Base-by-base conservation (phyloP, 768 basidiomycete genomes). In the Mycena rebaudengoi region DNA sequence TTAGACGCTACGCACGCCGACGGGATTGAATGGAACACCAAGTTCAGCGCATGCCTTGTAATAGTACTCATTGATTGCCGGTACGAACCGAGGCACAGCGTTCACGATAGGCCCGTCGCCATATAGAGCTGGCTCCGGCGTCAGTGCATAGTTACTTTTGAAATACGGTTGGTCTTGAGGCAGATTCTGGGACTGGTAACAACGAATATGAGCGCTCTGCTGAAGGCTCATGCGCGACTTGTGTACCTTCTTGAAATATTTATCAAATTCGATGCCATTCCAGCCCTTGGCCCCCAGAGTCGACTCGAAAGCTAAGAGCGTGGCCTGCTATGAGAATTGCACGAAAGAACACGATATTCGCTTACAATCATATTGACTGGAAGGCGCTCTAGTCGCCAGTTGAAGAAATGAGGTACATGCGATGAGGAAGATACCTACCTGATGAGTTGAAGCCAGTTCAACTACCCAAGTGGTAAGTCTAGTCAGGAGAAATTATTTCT, bases 171-270 rank as follows among this genome's bases (percentile, higher is more conserved):
- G 18, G 18, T 11, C 11, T 26, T 14, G 45, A 23, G 30, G 12
- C 53, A 54, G 23, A 54, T n/a, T 59, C 21, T 59, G 57, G 1
- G 57, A 59, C 55, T 57, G 43, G 18, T n/a, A n/a, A n/a, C n/a
- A n/a, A n/a, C n/a, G 46, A 26, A 52, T 39, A 35, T 20, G 20
- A 52, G 23, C 7, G 13, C 12, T 4, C 8, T 28, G 46, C 10
- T 8, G 12, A 23, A 25, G 25, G 39, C 29, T 14, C 14, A 32
- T 26, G 14, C 4, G 23, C 11, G 21, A 5, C 30, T 13, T 10
- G 37, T 26, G 20, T 41, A 59, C 57, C 46, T 59, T 59, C 46
- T 50, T 59, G 46, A 49, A 50, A 28, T 59, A 59, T 50, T 50
- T 59, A 1, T 30, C n/a, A 29, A 59, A 59, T 23, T 59, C 46